These are phyloP conservation scores for Ogataea corticis DNA, from an alignment of 805 yeast species.

Conservation along the genomic window DNA sequence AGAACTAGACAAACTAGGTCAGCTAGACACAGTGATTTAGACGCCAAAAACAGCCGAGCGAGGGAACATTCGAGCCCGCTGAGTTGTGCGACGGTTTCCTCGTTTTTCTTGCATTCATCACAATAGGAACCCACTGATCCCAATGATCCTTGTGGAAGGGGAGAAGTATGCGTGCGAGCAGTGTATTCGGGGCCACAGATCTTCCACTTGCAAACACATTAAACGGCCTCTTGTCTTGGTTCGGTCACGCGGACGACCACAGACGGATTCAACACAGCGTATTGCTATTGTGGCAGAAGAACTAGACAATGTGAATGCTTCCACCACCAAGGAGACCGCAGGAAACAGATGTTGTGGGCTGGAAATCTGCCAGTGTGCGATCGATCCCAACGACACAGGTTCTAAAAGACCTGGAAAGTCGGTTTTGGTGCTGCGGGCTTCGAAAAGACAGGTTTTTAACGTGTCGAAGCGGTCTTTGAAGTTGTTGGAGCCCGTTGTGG, in stretches of 20 bases:
- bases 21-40: too few species aligned
- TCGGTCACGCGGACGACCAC: conserved; percentile 86
- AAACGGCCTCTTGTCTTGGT: conserved; percentile 81
- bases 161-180: conserved; percentile 81
- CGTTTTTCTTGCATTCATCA: too few species aligned
- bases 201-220: conserved; percentile 82
- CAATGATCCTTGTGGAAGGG: conserved; percentile 77
- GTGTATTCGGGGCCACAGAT: conserved; percentile 92
- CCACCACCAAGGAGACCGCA: background rate
- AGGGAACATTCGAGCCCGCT: too few species aligned
- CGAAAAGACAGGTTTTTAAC: conserved; percentile 37
- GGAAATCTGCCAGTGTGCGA: conserved; percentile 9
- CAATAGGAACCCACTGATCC: too few species aligned
- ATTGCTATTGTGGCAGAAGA: conserved; percentile 58
- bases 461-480: conserved; percentile 36
- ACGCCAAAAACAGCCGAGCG: too few species aligned
- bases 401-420: conserved; percentile 15
- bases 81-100: too few species aligned
- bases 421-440: conserved; percentile 36
- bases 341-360: conserved; percentile 9
- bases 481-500: conserved; percentile 35
- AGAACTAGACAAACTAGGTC: too few species aligned
- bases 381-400: background rate
- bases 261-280: conserved; percentile 55
- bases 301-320: conserved; percentile 6